Conservation (phyloP, 1,139 yeast genomes). For the Diutina mesorugosa region DNA sequence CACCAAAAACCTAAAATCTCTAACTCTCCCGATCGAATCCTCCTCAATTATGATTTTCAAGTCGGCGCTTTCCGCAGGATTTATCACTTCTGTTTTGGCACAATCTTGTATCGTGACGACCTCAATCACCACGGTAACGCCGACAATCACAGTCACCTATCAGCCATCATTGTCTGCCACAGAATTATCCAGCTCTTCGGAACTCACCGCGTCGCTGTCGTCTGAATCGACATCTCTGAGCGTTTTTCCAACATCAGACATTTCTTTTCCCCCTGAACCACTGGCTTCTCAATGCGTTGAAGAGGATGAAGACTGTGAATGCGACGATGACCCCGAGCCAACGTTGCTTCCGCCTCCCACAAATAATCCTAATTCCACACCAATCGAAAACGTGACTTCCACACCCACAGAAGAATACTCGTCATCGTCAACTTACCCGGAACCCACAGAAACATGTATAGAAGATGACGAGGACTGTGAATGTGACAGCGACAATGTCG, state of each 20-base stretch:
- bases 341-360: background rate
- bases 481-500: background rate
- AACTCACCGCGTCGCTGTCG: background rate
- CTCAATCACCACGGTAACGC: background rate
- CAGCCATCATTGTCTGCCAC: background rate
- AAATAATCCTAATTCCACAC: background rate
- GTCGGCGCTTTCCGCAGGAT: background rate
- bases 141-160: background rate
- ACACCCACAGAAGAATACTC: too few species aligned
- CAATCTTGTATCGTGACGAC: background rate
- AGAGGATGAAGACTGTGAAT: background rate
- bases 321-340: background rate
- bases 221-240: background rate
- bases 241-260: background rate
- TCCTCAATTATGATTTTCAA: background rate
- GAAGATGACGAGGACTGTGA: background rate
- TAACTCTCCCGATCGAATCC: background rate
- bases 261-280: background rate
- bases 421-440: too few species aligned
- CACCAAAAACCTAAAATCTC: background rate
- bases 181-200: background rate
- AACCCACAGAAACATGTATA: background rate
- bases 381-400: background rate
- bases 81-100: background rate
- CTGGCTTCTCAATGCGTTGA: background rate